Evolutionary conservation across 371 early-diverging fungal genomes (phyloP).

Genomic region (Apophysomyces variabilis): DNA sequence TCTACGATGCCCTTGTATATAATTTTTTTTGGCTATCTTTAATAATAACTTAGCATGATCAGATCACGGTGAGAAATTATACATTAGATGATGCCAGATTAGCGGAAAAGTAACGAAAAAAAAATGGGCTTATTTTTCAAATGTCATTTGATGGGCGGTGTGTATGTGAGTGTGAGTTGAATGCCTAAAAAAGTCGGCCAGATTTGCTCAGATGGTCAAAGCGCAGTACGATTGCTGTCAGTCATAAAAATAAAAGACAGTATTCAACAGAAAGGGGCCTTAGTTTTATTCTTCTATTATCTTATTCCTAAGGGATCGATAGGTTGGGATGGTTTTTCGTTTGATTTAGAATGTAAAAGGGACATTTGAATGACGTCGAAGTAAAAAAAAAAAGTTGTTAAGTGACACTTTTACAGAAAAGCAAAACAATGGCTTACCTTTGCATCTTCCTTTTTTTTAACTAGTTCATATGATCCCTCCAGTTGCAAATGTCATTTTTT

Average conservation of each 20-base stretch:
- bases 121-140: slow-evolving; percentile 10
- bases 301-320: not conserved
- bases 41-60: not conserved
- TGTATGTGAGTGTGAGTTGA: not conserved
- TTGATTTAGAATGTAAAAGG: too few relatives aligned
- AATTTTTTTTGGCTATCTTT: not conserved
- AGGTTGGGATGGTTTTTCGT: too few relatives aligned
- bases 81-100: not conserved
- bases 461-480: slow-evolving; percentile 9
- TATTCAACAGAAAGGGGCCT: too few relatives aligned
- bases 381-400: too few relatives aligned
- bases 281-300: not conserved
- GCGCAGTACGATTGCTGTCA: slow-evolving; percentile 5
- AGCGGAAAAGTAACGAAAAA: slow-evolving; percentile 1
- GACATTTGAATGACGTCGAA: too few relatives aligned
- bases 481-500: slow-evolving; percentile 15
- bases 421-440: not conserved
- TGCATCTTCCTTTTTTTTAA: not conserved
- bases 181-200: slow-evolving; percentile 10
- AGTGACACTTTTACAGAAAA: not conserved
- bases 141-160: slow-evolving; percentile 3
- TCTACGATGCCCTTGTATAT: not conserved
- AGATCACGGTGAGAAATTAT: not conserved
- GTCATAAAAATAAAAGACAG: too few relatives aligned
- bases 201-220: slow-evolving; percentile 10